phyloP scores from a whole-genome alignment of 2,329 filamentous ascomycete species.

The Dactylellina drechsleri region DNA sequence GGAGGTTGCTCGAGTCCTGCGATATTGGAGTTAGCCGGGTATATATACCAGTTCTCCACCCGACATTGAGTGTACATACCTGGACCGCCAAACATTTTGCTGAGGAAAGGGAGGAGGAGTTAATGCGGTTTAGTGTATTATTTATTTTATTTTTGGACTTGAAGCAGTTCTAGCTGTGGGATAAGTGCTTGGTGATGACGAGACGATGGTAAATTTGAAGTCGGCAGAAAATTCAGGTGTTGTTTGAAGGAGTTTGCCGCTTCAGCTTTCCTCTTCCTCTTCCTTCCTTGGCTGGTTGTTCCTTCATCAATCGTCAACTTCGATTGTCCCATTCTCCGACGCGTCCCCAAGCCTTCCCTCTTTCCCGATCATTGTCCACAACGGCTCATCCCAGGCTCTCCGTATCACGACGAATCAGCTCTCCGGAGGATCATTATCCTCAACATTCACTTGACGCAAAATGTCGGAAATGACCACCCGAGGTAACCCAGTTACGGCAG shows the following conservation, averaged over 20 bases:
- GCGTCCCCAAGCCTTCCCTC: constrained; percentile 21
- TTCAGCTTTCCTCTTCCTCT: constrained; percentile 25
- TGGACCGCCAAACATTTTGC: constrained; percentile 57
- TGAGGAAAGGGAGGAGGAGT: no score
- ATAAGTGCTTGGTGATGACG: background rate
- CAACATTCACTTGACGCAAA: background rate
- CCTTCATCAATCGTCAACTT: background rate
- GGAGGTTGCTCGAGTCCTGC: constrained; percentile 72
- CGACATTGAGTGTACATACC: constrained; percentile 7
- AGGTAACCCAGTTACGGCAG: constrained; percentile 25
- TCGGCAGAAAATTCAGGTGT: constrained; percentile 33
- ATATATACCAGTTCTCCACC: background rate
- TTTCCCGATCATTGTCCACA: constrained; percentile 1
- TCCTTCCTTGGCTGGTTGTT: background rate
- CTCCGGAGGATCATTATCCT: constrained; percentile 1
- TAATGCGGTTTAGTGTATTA: no score
- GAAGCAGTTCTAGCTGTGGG: background rate
- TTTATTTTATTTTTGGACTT: background rate
- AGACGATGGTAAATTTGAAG: constrained; percentile 1
- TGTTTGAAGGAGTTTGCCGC: constrained; percentile 33
- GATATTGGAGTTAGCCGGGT: background rate
- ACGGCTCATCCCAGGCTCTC: background rate
- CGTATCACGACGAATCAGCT: background rate
- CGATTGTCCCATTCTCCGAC: constrained; percentile 1
- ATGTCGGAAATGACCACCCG: constrained; percentile 42